Conservation (phyloP, 192 early-diverging fungal species). For the Dissophora ornata region DNA sequence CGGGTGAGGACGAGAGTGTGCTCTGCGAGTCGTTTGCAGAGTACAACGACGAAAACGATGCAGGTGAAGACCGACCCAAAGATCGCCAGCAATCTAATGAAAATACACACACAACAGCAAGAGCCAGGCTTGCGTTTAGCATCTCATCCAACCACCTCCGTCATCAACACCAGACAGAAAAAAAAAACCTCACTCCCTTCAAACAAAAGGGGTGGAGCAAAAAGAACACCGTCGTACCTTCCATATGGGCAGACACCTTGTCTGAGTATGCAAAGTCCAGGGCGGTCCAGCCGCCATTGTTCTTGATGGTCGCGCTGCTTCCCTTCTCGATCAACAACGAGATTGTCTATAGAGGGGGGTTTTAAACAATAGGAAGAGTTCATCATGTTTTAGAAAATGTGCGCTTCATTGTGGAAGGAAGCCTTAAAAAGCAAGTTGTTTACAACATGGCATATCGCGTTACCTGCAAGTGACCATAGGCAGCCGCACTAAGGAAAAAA, state of each 20-base stretch:
- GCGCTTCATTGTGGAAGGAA: no score
- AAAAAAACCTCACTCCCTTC: no score
- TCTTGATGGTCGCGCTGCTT: slow-evolving; percentile 42
- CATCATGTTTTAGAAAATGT: no score
- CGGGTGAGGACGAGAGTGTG: slow-evolving; percentile 15
- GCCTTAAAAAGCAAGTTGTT: neutral
- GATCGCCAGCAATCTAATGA: slow-evolving; percentile 46
- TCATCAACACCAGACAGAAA: neutral
- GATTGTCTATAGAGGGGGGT: slow-evolving; percentile 18
- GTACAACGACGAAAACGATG: slow-evolving; percentile 43
- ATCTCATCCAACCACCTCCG: neutral
- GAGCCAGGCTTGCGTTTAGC: no score
- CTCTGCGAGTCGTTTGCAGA: slow-evolving; percentile 8
- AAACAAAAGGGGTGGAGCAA: no score
- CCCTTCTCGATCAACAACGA: slow-evolving; percentile 41
- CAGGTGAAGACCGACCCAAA: slow-evolving; percentile 22
- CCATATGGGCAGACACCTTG: slow-evolving; percentile 47
- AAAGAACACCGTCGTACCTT: no score
- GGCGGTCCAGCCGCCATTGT: slow-evolving; percentile 54
- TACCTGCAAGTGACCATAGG: slow-evolving; percentile 52
- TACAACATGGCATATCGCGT: neutral
- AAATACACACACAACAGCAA: no score
- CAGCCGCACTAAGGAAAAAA: slow-evolving; percentile 29
- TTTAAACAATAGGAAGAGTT: neutral
- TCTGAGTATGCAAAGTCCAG: slow-evolving; percentile 51